phyloP scores from a whole-genome alignment of 2,329 filamentous ascomycete species.

The Anthostomella pinea region DNA sequence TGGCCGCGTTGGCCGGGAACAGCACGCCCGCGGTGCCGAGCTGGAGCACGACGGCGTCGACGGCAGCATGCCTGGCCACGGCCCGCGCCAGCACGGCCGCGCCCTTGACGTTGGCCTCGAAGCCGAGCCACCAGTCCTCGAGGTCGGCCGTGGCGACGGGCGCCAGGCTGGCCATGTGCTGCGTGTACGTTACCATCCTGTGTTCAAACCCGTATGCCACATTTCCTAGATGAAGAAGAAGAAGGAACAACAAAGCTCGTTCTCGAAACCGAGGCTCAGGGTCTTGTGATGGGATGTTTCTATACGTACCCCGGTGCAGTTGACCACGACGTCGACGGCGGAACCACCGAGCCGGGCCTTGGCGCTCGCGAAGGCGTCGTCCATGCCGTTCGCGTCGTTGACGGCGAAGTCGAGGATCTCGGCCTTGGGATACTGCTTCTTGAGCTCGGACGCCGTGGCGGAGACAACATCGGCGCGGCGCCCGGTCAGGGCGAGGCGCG shows the following conservation, averaged over 20 bases:
- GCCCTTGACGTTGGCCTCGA: conserved; percentile 19
- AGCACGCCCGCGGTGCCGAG: conserved; percentile 16
- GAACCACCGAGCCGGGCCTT: conserved; percentile 2
- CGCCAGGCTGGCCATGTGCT: conserved; percentile 7
- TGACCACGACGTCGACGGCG: conserved; percentile 14
- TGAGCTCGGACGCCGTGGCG: conserved; percentile 5
- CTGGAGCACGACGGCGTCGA: conserved; percentile 11
- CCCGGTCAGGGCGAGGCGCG: conserved; percentile 10
- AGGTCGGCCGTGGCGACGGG: conserved; percentile 8
- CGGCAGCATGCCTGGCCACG: conserved; percentile 7
- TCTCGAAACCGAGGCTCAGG: no score
- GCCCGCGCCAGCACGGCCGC: conserved; percentile 13
- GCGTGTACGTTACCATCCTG: no score
- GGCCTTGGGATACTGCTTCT: conserved; percentile 1
- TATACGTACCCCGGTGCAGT: conserved; percentile 12
- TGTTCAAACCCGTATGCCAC: no score
- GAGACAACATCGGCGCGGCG: conserved; percentile 7
- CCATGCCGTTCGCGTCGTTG: conserved; percentile 8
- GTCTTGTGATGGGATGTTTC: no score
- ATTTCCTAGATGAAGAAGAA: no score
- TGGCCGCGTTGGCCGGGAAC: conserved; percentile 31
- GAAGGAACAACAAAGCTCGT: no score
- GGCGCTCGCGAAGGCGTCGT: conserved; percentile 6
- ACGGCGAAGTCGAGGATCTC: conserved; percentile 6
- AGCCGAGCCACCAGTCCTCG: conserved; percentile 15